Evolutionary conservation across 2,329 filamentous ascomycete genomes (phyloP), one percentile per base, ranked within the genome.

Genomic region (Nannizzia gypsea): DNA sequence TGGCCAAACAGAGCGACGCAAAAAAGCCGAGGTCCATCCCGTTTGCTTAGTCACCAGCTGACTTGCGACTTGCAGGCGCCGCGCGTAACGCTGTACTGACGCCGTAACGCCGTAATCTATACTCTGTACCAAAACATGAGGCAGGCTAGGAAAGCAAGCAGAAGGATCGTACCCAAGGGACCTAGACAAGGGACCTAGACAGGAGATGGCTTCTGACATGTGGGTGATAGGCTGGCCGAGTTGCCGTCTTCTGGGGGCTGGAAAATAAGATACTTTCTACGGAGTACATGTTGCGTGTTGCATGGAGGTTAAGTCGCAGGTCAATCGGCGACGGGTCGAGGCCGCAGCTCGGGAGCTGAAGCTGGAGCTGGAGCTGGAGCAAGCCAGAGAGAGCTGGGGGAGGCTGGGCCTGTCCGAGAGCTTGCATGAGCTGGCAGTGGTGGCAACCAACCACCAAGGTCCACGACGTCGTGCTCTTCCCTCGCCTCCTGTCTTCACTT

Each of bases 381-480:
- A 9, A 22, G 46, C 31, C 31, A 36, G 31, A 36, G 31, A 36
- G 31, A 36, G 31, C 31, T 36, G 44, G 20, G 20, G 44, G 20
- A 13, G 22, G 44, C 44, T 22, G 44, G 44, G 44, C 17, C n/a
- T n/a, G n/a, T n/a, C 11, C 8, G n/a, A 48, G 44, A 26, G 22
- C 44, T 26, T 54, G 28, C 20, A 24, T 26, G 44, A 48, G 44
- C 44, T 48, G 44, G 44, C 44, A 36, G 9, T 36, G 44, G 44
- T 48, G 52, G 34, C 52, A 56, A 38, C 52, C 52, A 56, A 38
- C 28, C 50, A 55, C n/a, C 26, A 28, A 31, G 50, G 50, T 55
- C 50, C 50, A 55, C 50, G 50, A n/a, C 26, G 28, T 11, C n/a
- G n/a, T n/a, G n/a, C 20, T 48, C 22, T 13, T 48, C 20, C 20